Evolutionary conservation across 2,329 filamentous ascomycete genomes (phyloP).

Genomic region (Cladosporium sphaerospermum): DNA sequence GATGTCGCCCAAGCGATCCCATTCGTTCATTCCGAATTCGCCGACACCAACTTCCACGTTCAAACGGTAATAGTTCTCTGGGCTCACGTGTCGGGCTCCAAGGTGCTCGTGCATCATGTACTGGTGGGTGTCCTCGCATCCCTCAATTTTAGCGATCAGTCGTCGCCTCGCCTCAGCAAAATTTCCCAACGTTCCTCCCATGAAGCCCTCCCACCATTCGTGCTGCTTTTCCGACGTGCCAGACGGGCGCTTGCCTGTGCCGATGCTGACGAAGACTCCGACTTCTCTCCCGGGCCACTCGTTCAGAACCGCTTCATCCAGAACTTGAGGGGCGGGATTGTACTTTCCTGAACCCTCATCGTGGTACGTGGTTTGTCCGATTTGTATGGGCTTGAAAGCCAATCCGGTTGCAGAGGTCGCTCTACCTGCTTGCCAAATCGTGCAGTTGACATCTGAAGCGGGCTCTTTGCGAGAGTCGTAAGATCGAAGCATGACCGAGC

Average conservation of each 20-base stretch:
- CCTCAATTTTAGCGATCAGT: conserved; percentile 88
- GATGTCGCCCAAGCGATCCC: conserved; percentile 89
- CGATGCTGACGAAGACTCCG: conserved; percentile 85
- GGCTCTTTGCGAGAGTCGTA: conserved; percentile 94
- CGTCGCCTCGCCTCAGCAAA: conserved; percentile 84
- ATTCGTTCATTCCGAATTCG: conserved; percentile 98
- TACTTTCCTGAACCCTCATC: conserved; percentile 89
- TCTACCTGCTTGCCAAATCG: conserved; percentile 92
- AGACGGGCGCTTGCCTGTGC: conserved; percentile 79
- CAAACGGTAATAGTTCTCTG: conserved; percentile 89
- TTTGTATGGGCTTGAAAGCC: conserved; percentile 91
- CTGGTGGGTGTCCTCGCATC: conserved; percentile 84
- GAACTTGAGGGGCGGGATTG: conserved; percentile 76
- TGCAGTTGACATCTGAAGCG: conserved; percentile 84
- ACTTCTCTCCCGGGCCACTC: conserved; percentile 94
- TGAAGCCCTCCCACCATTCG: conserved; percentile 88
- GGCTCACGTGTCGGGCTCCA: conserved; percentile 64
- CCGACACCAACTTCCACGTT: conserved; percentile 95
- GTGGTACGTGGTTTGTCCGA: conserved; percentile 89
- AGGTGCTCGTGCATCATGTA: conserved; percentile 77
- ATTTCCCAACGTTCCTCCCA: conserved; percentile 64
- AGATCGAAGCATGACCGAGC: conserved; percentile 68
- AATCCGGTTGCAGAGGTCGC: conserved; percentile 88
- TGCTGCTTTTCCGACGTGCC: conserved; percentile 58
- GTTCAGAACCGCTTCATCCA: conserved; percentile 86